These are phyloP conservation scores for Quercus mongolica DNA, from an alignment of 306 rosid genomes.

Conservation along the genomic window DNA sequence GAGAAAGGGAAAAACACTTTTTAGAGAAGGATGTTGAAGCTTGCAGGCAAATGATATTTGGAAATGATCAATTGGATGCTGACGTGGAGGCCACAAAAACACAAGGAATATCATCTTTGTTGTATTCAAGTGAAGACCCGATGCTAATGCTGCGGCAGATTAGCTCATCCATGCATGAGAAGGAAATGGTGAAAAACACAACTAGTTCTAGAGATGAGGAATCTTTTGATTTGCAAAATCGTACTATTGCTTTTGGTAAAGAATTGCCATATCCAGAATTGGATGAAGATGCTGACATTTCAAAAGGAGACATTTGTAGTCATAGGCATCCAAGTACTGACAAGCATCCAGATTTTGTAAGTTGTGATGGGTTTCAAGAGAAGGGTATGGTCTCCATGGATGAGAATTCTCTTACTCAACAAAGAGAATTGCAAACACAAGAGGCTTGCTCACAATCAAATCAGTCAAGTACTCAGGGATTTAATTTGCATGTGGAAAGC, in stretches of 20 bases:
- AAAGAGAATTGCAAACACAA: neutral
- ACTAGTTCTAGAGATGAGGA: constrained; percentile 19
- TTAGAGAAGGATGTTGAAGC: constrained; percentile 44
- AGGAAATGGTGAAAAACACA: constrained; percentile 17
- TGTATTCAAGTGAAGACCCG: constrained; percentile 15
- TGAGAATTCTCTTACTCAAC: constrained; percentile 10
- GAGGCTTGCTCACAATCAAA: constrained; percentile 6
- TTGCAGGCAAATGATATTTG: constrained; percentile 31
- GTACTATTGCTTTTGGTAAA: constrained; percentile 26
- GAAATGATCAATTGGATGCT: constrained; percentile 24
- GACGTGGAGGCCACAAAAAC: constrained; percentile 16
- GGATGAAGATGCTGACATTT: constrained; percentile 15
- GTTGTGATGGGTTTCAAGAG: constrained; percentile 8
- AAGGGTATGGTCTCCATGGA: constrained; percentile 12
- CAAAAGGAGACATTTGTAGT: constrained; percentile 12
- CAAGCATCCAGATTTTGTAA: neutral
- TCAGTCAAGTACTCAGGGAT: constrained; percentile 8
- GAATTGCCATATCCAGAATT: constrained; percentile 14
- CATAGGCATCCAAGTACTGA: constrained; percentile 10
- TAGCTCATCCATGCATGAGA: neutral
- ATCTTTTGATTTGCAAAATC: constrained; percentile 22
- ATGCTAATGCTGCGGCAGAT: constrained; percentile 3
- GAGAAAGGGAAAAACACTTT: constrained; percentile 54
- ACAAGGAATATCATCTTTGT: neutral
- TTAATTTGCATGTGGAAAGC: constrained; percentile 9